These are phyloP conservation scores for Myrmaecium sp. DNA, from an alignment of 2,329 filamentous ascomycete species.

Conservation along the genomic window DNA sequence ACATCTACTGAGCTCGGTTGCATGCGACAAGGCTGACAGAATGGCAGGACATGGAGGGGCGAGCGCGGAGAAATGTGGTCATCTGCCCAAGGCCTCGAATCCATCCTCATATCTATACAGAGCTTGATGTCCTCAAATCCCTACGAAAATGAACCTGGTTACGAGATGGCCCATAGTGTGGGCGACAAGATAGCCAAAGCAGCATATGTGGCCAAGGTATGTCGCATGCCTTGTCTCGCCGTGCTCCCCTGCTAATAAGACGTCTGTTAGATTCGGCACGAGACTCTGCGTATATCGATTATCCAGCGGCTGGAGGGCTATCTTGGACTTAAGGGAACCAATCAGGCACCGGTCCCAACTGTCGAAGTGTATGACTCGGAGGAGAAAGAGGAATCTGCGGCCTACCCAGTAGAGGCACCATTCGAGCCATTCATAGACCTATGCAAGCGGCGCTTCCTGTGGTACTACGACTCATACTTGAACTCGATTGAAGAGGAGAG, in stretches of 20 bases:
- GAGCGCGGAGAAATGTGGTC: conserved; percentile 91
- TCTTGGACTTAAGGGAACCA: conserved; percentile 43
- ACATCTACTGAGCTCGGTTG: conserved; percentile 13
- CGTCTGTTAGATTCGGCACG: conserved; percentile 61
- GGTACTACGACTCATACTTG: conserved; percentile 88
- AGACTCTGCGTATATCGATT: conserved; percentile 71
- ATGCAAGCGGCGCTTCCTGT: conserved; percentile 80
- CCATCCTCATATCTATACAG: conserved; percentile 86
- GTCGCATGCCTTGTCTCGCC: conserved; percentile 1
- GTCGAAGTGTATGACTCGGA: conserved; percentile 33
- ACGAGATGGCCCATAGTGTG: conserved; percentile 53
- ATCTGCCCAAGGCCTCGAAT: conserved; percentile 86
- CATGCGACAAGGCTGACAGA: conserved; percentile 6
- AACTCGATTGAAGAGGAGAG: conserved; percentile 48
- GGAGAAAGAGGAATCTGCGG: conserved; percentile 26
- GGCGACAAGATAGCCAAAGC: conserved; percentile 58
- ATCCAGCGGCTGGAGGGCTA: conserved; percentile 73
- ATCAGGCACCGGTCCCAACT: conserved; percentile 16
- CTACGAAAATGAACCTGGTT: conserved; percentile 92
- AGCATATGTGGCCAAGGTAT: conserved; percentile 63
- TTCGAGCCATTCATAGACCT: conserved; percentile 85
- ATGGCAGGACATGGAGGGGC: conserved; percentile 71
- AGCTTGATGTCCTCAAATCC: conserved; percentile 88
- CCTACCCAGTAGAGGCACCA: conserved; percentile 38
- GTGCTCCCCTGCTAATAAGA: conserved; percentile 2